Evolutionary conservation across 2,329 filamentous ascomycete genomes (phyloP).

Genomic region (Rhytidhysteron rufulum): DNA sequence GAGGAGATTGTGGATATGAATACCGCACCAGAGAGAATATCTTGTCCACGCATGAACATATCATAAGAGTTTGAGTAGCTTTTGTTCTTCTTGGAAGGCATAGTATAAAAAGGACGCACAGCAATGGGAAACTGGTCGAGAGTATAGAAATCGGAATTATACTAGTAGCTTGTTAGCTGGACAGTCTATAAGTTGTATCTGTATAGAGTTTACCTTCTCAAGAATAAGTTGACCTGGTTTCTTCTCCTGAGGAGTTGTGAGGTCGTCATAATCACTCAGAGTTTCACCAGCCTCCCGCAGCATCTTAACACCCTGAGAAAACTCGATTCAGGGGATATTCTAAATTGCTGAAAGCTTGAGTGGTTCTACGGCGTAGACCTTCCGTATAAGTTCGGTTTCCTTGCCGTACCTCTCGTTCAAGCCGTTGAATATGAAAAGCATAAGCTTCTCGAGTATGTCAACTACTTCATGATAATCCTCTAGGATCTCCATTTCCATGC

Average conservation of each 20-base stretch:
- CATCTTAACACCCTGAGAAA: constrained; percentile 69
- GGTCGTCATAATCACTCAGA: constrained; percentile 69
- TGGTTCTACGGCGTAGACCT: constrained; percentile 65
- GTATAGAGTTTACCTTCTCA: constrained; percentile 50
- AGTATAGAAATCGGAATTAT: constrained; percentile 87
- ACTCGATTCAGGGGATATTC: constrained; percentile 70
- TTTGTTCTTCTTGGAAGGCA: constrained; percentile 52
- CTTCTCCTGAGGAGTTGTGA: constrained; percentile 73
- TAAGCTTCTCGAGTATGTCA: constrained; percentile 63
- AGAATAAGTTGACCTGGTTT: constrained; percentile 77
- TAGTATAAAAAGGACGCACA: constrained; percentile 84
- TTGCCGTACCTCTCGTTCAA: constrained; percentile 59
- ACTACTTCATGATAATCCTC: constrained; percentile 68
- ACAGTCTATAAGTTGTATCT: constrained; percentile 1
- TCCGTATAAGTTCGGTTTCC: constrained; percentile 64
- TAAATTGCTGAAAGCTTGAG: constrained; percentile 67
- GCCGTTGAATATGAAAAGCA: constrained; percentile 70
- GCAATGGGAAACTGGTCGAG: constrained; percentile 87
- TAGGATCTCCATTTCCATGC: constrained; percentile 80
- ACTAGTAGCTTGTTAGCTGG: constrained; percentile 34
- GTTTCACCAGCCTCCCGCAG: constrained; percentile 69
- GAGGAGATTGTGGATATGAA: constrained; percentile 53
- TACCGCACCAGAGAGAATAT: constrained; percentile 61
- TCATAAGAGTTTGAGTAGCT: constrained; percentile 57
- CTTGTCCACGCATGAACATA: constrained; percentile 64